These are phyloP conservation scores for Crithidia thermophila DNA, from an alignment of 208 protist genomes.

Conservation along the genomic window DNA sequence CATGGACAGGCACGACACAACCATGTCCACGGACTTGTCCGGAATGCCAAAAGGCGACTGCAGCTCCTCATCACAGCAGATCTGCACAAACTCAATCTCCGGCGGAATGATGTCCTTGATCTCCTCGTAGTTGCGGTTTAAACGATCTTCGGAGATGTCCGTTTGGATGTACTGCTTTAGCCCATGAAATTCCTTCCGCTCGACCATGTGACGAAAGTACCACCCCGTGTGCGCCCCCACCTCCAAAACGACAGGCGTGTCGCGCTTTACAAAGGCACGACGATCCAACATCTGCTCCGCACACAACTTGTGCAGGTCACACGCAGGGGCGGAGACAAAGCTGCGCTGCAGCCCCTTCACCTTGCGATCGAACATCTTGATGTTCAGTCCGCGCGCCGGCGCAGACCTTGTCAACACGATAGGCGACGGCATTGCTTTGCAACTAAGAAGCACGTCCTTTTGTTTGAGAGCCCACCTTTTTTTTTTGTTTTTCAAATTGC, in stretches of 20 bases:
- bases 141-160: slow-evolving; percentile 82
- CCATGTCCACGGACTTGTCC: slow-evolving; percentile 89
- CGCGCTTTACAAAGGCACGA: slow-evolving; percentile 82
- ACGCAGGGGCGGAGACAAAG: slow-evolving; percentile 58
- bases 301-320: slow-evolving; percentile 82
- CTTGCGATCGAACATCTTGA: slow-evolving; percentile 82
- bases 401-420: slow-evolving; percentile 71
- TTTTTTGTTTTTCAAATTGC: too few species aligned
- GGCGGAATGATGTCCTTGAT: slow-evolving; percentile 79
- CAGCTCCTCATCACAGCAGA: slow-evolving; percentile 89
- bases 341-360: slow-evolving; percentile 84
- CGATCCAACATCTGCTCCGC: slow-evolving; percentile 88
- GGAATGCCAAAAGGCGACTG: slow-evolving; percentile 75
- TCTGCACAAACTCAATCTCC: slow-evolving; percentile 89
- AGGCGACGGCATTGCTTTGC: slow-evolving; percentile 60
- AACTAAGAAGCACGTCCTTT: neutral
- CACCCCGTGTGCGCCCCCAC: slow-evolving; percentile 88
- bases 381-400: slow-evolving; percentile 59
- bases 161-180: slow-evolving; percentile 94
- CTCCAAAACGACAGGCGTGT: slow-evolving; percentile 83
- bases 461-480: too few species aligned
- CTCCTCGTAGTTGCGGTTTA: slow-evolving; percentile 88
- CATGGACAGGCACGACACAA: slow-evolving; percentile 87
- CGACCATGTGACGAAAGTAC: slow-evolving; percentile 89
- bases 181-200: slow-evolving; percentile 75